Evolutionary conservation across 208 protist genomes (phyloP), one percentile per base, ranked within the genome.

Genomic region (Leishmania tarentolae): DNA sequence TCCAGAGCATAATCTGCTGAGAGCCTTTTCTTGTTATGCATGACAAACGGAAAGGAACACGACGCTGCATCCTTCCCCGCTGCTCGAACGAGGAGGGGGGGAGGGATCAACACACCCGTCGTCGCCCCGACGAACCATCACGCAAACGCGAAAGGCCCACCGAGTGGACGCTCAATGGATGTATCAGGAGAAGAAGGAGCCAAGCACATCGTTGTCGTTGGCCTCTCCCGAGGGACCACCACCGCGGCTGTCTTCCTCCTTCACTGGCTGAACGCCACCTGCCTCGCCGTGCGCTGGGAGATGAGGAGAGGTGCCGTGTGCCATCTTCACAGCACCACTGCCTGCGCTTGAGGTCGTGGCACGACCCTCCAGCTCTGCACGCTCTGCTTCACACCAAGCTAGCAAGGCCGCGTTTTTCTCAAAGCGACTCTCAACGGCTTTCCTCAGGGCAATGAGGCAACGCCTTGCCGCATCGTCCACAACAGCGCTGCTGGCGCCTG

Each of bases 331-430:
- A 15, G 37, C 72, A 78, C 76, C 69, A 50, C 35, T 44, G 65
- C 69, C n/a, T 35, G 53, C 19, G 71, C n/a, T 69, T 9, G 37
- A 28, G 8, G 69, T 70, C 13, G 75, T 75, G 37, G 68, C 61
- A 9, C 70, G 75, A 11, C 85, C 92, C 5, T 92, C 85, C 77
- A 93, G 71, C 59, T 86, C 87, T 8, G 71, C 79, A 50, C 82
- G 83, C 83, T 96, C 88, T 47, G 84, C 84, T 31, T 90, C 88
- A 61, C 92, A 89, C 93, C 93, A 96, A 71, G 86, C 81, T 13
- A 83, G 84, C 5, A 96, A 76, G 35, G 89, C 73, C 11, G 69
- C 61, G 17, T 88, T 90, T 35, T 78, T 79, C 35, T 89, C 93
- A 19, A 94, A 88, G 37, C 80, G 73, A 17, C 75, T 80, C 53